A percentile compares a stretch with the other conserved stretches of the same genome.
phyloP scores from a whole-genome alignment of 2,329 filamentous ascomycete genomes.

The Phyllachora maydis region DNA sequence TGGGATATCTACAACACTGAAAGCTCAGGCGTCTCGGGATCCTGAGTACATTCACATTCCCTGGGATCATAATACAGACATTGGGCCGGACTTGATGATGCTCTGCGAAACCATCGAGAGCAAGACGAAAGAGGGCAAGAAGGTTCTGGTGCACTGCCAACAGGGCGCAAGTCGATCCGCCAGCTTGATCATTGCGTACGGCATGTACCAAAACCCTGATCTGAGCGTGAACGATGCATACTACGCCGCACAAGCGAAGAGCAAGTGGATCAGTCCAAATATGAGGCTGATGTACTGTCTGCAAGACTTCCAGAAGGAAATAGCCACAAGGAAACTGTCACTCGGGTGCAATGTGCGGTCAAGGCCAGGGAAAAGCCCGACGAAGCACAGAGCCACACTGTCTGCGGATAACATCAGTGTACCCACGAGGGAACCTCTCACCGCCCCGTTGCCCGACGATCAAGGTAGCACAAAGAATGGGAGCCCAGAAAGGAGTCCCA shows the following conservation, averaged over 20 bases:
- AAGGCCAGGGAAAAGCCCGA: slow-evolving; percentile 29
- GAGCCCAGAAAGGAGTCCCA: slow-evolving; percentile 19
- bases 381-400: slow-evolving; percentile 37
- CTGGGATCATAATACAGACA: slow-evolving; percentile 80
- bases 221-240: slow-evolving; percentile 70
- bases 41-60: slow-evolving; percentile 76
- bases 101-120: slow-evolving; percentile 61
- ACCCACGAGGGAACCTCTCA: slow-evolving; percentile 32
- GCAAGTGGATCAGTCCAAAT: slow-evolving; percentile 76
- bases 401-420: slow-evolving; percentile 36
- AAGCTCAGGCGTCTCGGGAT: slow-evolving; percentile 24
- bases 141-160: slow-evolving; percentile 66
- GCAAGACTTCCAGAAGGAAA: slow-evolving; percentile 56
- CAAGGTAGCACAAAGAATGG: too few species aligned
- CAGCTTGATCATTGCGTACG: slow-evolving; percentile 72
- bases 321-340: slow-evolving; percentile 26
- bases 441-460: slow-evolving; percentile 37
- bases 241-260: slow-evolving; percentile 59
- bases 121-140: slow-evolving; percentile 51
- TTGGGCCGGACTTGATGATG: slow-evolving; percentile 53
- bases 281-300: slow-evolving; percentile 85
- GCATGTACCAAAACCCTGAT: slow-evolving; percentile 57
- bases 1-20: slow-evolving; percentile 36
- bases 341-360: slow-evolving; percentile 24
- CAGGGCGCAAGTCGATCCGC: slow-evolving; percentile 73